phyloP scores from a whole-genome alignment of 441 rosid species.

The Populus hybrid region DNA sequence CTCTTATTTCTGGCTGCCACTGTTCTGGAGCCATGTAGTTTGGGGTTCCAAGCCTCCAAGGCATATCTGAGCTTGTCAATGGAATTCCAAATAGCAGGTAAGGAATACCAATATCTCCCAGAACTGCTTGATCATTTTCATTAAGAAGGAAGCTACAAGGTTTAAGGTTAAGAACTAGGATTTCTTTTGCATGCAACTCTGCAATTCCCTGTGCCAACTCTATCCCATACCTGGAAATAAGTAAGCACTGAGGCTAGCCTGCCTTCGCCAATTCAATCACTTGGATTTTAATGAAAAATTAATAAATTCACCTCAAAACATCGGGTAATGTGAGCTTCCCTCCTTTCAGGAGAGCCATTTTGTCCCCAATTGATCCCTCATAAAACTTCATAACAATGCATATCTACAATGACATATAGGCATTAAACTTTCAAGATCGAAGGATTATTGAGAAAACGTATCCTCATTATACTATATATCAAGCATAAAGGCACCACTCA shows the following conservation, averaged over 20 bases:
- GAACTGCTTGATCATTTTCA: constrained; percentile 59
- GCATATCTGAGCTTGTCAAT: constrained; percentile 55
- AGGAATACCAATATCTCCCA: constrained; percentile 81
- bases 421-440: neutral
- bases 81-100: constrained; percentile 68
- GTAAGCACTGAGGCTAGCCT: constrained; percentile 11
- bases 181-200: constrained; percentile 63
- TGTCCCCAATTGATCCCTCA: constrained; percentile 82
- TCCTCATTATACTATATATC: neutral
- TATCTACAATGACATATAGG: constrained; percentile 37
- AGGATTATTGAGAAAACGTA: neutral
- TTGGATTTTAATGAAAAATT: constrained; percentile 1
- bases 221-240: constrained; percentile 62
- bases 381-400: constrained; percentile 75
- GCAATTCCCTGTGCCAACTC: constrained; percentile 57
- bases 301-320: constrained; percentile 51
- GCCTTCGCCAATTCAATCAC: neutral
- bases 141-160: constrained; percentile 69
- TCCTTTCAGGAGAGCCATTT: constrained; percentile 68
- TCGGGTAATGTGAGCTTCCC: constrained; percentile 64
- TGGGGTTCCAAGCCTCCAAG: constrained; percentile 71
- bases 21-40: constrained; percentile 98
- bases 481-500: constrained; percentile 22
- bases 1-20: constrained; percentile 83
- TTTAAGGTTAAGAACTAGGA: constrained; percentile 70